Conservation (phyloP, 2,329 filamentous ascomycete species). For the Pseudofabraea citricarpa region DNA sequence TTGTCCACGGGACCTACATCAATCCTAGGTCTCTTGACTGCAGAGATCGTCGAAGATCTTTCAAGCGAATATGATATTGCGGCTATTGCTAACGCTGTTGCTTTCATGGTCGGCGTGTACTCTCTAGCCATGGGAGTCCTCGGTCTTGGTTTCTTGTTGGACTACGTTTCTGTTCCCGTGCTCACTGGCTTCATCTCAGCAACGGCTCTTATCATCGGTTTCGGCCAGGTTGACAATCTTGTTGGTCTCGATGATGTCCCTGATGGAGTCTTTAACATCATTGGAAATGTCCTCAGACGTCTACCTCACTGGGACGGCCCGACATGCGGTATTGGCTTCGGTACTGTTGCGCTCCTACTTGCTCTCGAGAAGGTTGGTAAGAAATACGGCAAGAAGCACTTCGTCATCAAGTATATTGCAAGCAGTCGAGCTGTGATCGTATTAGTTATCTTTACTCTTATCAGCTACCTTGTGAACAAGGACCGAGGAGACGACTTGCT, state of each 20-base stretch:
- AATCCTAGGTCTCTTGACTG: constrained; percentile 57
- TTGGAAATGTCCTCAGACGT: constrained; percentile 52
- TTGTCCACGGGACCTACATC: constrained; percentile 61
- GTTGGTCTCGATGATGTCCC: constrained; percentile 48
- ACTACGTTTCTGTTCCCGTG: constrained; percentile 62
- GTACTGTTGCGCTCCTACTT: constrained; percentile 50
- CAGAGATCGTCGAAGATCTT: constrained; percentile 52
- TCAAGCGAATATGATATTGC: constrained; percentile 46
- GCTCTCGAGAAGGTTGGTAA: constrained; percentile 53
- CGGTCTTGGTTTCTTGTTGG: constrained; percentile 59
- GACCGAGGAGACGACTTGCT: constrained; percentile 39
- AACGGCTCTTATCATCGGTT: constrained; percentile 59
- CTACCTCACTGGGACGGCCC: constrained; percentile 53
- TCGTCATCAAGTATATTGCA: constrained; percentile 51
- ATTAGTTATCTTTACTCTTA: constrained; percentile 56
- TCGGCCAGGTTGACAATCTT: constrained; percentile 58
- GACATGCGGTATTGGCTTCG: constrained; percentile 55
- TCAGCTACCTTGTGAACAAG: constrained; percentile 59
- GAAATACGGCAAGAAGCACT: constrained; percentile 53
- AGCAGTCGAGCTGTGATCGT: constrained; percentile 57
- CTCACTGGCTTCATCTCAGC: constrained; percentile 63
- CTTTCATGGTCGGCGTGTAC: constrained; percentile 59
- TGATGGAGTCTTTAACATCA: constrained; percentile 49
- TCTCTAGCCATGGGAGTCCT: constrained; percentile 54
- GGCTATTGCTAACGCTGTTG: constrained; percentile 55